A percentile compares a stretch with the other conserved stretches of the same genome.
Conservation (phyloP, 148 eudicot species). For the Persicaria maculosa region DNA sequence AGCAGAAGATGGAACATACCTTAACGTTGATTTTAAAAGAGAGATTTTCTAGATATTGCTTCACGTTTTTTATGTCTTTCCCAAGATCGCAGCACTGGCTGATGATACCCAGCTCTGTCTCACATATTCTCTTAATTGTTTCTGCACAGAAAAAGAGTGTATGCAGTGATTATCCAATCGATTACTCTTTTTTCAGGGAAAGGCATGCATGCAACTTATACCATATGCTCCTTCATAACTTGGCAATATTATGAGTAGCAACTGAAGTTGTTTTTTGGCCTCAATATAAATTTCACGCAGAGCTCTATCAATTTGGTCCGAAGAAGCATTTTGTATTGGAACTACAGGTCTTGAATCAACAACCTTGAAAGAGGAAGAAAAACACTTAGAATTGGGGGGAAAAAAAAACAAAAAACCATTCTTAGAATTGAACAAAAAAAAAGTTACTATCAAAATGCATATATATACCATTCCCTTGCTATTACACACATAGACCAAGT, state of each 20-base stretch:
- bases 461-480: slow-evolving; percentile 66
- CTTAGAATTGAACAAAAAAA: not conserved
- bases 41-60: slow-evolving; percentile 74
- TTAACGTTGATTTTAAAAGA: slow-evolving; percentile 79
- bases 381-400: not conserved
- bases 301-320: slow-evolving; percentile 1
- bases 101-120: slow-evolving; percentile 80
- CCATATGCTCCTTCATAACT: slow-evolving; percentile 1
- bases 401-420: not conserved
- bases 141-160: slow-evolving; percentile 24
- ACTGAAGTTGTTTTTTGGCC: slow-evolving; percentile 10
- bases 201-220: not conserved
- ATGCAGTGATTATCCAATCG: not conserved
- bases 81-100: slow-evolving; percentile 72
- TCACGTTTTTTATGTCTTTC: slow-evolving; percentile 23
- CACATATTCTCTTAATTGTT: slow-evolving; percentile 63
- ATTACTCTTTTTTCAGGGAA: not conserved
- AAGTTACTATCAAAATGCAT: slow-evolving; percentile 1
- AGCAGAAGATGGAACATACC: slow-evolving; percentile 28
- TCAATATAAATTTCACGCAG: not conserved
- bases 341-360: slow-evolving; percentile 5
- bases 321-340: not conserved
- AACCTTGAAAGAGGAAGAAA: not conserved
- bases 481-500: slow-evolving; percentile 47
- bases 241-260: slow-evolving; percentile 8